Percentiles rank a stretch among this genome's conserved stretches.
Evolutionary conservation across 805 yeast species (phyloP).

Genomic region (Priceomyces fermenticarens): DNA sequence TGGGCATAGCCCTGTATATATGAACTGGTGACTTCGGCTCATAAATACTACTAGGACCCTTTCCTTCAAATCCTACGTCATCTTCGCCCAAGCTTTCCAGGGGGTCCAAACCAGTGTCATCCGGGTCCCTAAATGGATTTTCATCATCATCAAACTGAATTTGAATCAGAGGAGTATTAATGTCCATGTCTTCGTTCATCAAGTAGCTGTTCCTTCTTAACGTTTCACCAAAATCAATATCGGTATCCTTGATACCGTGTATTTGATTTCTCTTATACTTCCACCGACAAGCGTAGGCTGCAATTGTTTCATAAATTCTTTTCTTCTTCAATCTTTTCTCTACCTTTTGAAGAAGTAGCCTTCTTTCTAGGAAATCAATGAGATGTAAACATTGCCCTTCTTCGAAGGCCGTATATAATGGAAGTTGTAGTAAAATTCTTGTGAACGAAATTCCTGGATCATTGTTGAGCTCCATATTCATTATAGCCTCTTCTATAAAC

Average conservation of each 20-base stretch:
- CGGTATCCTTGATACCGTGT: constrained; percentile 23
- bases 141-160: constrained; percentile 9
- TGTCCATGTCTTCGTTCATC: constrained; percentile 14
- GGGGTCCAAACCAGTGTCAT: constrained; percentile 1
- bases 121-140: not conserved
- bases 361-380: constrained; percentile 65
- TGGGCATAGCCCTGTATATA: constrained; percentile 14
- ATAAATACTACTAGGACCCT: constrained; percentile 21
- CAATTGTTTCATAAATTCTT: constrained; percentile 45
- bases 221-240: constrained; percentile 22
- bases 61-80: constrained; percentile 9
- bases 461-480: constrained; percentile 54
- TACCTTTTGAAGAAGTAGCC: constrained; percentile 56
- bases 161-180: constrained; percentile 13
- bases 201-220: constrained; percentile 26
- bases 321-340: constrained; percentile 43
- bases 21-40: constrained; percentile 29
- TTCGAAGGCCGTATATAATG: constrained; percentile 74
- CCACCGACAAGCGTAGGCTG: constrained; percentile 48
- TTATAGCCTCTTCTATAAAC: constrained; percentile 66
- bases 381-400: constrained; percentile 73
- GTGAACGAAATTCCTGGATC: constrained; percentile 67
- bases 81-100: constrained; percentile 1
- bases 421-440: constrained; percentile 60
- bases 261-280: constrained; percentile 33